Evolutionary conservation across 768 basidiomycete species (phyloP).

Genomic region (Agrocybe praecox): DNA sequence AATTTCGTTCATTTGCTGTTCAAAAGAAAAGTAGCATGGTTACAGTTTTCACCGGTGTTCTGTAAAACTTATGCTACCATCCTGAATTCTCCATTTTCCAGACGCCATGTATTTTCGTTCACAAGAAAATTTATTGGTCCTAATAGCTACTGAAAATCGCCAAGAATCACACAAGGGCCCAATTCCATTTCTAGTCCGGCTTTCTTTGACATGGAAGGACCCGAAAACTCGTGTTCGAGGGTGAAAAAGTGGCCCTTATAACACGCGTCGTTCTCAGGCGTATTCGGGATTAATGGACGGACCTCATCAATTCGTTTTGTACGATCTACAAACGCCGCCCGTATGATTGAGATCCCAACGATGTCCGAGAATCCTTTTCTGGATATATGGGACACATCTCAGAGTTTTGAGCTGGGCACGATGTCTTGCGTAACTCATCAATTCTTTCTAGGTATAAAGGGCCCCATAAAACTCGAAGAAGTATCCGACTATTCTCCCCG

Average conservation of each 20-base stretch:
- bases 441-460: slow-evolving; percentile 22
- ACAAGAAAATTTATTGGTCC: neutral
- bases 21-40: too few species aligned
- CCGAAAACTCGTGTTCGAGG: neutral
- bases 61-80: neutral
- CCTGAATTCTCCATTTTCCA: neutral
- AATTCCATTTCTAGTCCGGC: neutral
- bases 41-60: slow-evolving; percentile 5
- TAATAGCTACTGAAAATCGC: neutral
- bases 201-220: neutral
- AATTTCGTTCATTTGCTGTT: slow-evolving; percentile 19
- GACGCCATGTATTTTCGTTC: neutral
- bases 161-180: neutral
- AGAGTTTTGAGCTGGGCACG: slow-evolving; percentile 11
- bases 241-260: neutral
- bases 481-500: slow-evolving; percentile 7
- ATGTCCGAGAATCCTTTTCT: slow-evolving; percentile 10
- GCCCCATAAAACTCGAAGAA: slow-evolving; percentile 6
- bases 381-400: slow-evolving; percentile 11
- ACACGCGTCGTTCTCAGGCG: slow-evolving; percentile 1
- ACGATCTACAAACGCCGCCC: slow-evolving; percentile 12
- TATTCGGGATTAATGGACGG: slow-evolving; percentile 14
- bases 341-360: neutral
- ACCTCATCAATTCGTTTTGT: slow-evolving; percentile 3
- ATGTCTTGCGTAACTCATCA: slow-evolving; percentile 20